Evolutionary conservation across 2,329 filamentous ascomycete genomes (phyloP).

Genomic region (Pseudophaeomoniella oleicola): DNA sequence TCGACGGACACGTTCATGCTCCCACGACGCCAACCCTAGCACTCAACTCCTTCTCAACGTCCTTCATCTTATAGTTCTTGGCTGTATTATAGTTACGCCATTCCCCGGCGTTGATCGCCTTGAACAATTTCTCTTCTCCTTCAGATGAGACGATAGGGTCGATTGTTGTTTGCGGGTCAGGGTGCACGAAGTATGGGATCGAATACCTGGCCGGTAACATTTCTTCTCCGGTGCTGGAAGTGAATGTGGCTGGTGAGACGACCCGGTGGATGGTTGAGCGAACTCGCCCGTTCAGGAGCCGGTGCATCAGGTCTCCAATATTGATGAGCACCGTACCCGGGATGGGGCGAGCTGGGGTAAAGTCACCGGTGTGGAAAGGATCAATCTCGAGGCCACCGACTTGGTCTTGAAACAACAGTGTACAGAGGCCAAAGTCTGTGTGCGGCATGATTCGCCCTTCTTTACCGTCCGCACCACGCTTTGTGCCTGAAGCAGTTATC

Average conservation of each 20-base stretch:
- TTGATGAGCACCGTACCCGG: slow-evolving; percentile 36
- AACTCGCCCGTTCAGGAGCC: slow-evolving; percentile 35
- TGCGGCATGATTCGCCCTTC: slow-evolving; percentile 16
- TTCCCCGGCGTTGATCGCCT: too few species aligned
- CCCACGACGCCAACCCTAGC: too few species aligned
- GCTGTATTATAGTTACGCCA: too few species aligned
- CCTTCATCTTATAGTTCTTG: too few species aligned
- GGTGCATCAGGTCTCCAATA: slow-evolving; percentile 38
- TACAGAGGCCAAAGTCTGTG: slow-evolving; percentile 32
- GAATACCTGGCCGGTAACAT: slow-evolving; percentile 15
- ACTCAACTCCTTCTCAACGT: too few species aligned
- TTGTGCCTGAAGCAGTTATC: too few species aligned
- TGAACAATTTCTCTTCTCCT: too few species aligned
- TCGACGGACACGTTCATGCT: too few species aligned
- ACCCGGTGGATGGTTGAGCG: slow-evolving; percentile 39
- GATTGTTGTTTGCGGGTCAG: slow-evolving; percentile 6
- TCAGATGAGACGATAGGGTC: too few species aligned
- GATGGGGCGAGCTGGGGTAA: slow-evolving; percentile 16
- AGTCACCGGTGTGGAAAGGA: slow-evolving; percentile 7
- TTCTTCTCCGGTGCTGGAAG: too few species aligned
- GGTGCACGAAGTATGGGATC: slow-evolving; percentile 18
- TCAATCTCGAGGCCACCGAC: slow-evolving; percentile 34
- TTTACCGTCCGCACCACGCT: too few species aligned
- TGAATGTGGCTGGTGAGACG: slow-evolving; percentile 5
- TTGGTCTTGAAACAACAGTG: slow-evolving; percentile 31